Percentiles rank a stretch among this genome's conserved stretches.
phyloP scores from a whole-genome alignment of 441 rosid species.

The Populus hybrid region DNA sequence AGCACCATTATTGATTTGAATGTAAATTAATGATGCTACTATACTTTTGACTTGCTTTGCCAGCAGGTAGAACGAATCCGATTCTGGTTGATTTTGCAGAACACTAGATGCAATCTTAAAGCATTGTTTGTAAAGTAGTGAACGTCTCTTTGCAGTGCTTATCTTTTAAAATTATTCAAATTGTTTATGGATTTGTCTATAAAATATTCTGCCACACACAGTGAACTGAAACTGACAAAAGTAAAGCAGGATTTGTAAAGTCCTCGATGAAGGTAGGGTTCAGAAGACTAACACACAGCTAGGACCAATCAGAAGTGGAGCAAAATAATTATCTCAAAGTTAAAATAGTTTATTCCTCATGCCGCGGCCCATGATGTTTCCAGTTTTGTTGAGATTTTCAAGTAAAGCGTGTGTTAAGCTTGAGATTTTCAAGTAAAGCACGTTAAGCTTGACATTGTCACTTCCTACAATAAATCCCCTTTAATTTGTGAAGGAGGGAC shows the following conservation, averaged over 20 bases:
- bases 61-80: constrained; percentile 10
- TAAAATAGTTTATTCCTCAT: not conserved
- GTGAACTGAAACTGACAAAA: not conserved
- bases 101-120: constrained; percentile 10
- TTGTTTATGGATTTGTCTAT: not conserved
- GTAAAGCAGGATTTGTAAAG: not conserved
- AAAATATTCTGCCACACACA: not conserved
- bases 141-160: constrained; percentile 9
- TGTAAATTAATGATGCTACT: not conserved
- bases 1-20: not conserved
- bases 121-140: not conserved
- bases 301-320: too few species aligned
- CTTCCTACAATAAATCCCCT: too few species aligned
- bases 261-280: not conserved
- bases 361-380: not conserved
- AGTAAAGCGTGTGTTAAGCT: not conserved
- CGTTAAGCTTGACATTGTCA: not conserved
- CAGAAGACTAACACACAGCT: not conserved
- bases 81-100: constrained; percentile 2
- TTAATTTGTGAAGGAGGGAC: too few species aligned
- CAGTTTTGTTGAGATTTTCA: not conserved
- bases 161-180: constrained; percentile 12
- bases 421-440: not conserved
- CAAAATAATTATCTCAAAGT: not conserved
- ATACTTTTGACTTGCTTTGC: constrained; percentile 12